Evolutionary conservation across 2,329 filamentous ascomycete genomes (phyloP), one percentile per base, ranked within the genome.

Genomic region (Aureobasidium sp.): DNA sequence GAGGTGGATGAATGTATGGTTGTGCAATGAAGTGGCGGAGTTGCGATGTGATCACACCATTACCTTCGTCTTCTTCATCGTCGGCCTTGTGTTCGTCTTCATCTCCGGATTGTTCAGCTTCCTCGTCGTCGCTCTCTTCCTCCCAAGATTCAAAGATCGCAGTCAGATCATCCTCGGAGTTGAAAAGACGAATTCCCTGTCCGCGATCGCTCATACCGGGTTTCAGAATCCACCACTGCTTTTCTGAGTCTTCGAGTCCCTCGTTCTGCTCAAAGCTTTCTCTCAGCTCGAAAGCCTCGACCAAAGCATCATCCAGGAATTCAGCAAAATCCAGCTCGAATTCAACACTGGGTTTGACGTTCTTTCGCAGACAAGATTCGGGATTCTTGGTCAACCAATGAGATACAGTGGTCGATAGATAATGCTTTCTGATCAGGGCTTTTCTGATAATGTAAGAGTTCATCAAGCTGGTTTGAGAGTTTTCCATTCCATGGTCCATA

Each of bases 301-400:
- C 81, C 8, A 99, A 78, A 0, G 94, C 90, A 68, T 99, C 94
- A 66, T 97, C 94, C 15, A 99, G 78, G 70, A 97, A 99, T 76
- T 99, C 94, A 1, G 92, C 91, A 71, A 94, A 99, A 74, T 99
- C 94, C 8, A 99, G 82, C 75, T 99, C 94, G 67, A 99, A 96
- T 45, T 90, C 85, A 65, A 95, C 90, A 47, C 85, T 85, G 1
- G 87, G 83, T 72, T 90, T 89, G 60, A 96, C 84, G 69, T 94
- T 88, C 1, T 78, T 76, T 62, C 78, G 81, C 14, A 99, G 79
- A 5, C 86, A 74, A 11, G 86, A 90, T 0, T 80, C 74, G 0
- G 93, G 91, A 68, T 94, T 81, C 74, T 99, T 99, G 42, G 87
- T 85, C 5, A 89, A 79, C 91, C 92, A 97, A 71, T 89, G 87